phyloP scores from a whole-genome alignment of 2,329 filamentous ascomycete species.

The Penicillium griseofulvum region DNA sequence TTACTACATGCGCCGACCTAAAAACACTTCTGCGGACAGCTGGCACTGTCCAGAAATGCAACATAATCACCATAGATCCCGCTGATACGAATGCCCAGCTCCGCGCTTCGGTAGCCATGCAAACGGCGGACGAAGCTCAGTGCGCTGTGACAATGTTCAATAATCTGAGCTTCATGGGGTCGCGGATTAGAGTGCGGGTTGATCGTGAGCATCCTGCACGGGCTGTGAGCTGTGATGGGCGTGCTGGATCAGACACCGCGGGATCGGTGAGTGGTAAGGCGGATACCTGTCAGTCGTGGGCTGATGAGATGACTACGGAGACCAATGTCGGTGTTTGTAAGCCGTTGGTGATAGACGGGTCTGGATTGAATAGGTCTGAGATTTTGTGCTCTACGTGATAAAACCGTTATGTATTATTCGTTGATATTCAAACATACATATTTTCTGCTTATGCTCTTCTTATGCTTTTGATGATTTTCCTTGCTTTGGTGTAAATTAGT shows the following conservation, averaged over 20 bases:
- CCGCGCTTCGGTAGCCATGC: conserved; percentile 30
- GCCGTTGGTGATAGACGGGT: conserved; percentile 25
- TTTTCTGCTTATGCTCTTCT: background rate
- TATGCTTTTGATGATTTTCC: background rate
- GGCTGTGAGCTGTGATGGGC: background rate
- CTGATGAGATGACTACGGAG: background rate
- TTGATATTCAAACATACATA: background rate
- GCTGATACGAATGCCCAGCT: conserved; percentile 19
- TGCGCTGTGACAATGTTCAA: conserved; percentile 35
- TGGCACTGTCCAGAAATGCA: conserved; percentile 34
- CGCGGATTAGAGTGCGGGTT: conserved; percentile 34
- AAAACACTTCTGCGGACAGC: conserved; percentile 29
- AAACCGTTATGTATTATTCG: conserved; percentile 11
- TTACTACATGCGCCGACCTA: conserved; percentile 31
- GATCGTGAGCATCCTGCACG: conserved; percentile 16
- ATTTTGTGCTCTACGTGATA: conserved; percentile 13
- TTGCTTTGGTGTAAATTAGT: background rate
- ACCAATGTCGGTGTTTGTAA: background rate
- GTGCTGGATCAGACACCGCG: background rate
- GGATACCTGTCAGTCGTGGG: background rate
- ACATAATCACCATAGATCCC: conserved; percentile 23
- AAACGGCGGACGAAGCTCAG: conserved; percentile 35
- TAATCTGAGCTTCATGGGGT: conserved; percentile 33
- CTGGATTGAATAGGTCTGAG: conserved; percentile 18
- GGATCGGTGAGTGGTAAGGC: background rate